Base-by-base conservation (phyloP, 768 basidiomycete genomes). In the Phaeotremella fagi region DNA sequence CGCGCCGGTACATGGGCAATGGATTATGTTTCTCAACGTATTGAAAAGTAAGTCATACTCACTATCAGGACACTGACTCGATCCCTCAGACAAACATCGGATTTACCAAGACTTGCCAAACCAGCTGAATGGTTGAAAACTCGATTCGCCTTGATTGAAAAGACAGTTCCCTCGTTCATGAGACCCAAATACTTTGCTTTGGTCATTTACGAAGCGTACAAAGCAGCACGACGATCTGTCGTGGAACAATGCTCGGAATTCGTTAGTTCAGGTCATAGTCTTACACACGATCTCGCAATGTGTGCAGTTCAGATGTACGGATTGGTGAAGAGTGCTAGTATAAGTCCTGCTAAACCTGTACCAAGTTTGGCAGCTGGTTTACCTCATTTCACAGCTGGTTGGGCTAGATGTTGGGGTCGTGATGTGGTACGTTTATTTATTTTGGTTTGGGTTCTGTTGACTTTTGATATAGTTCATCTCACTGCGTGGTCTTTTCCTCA, bases 381-480 rank as follows among this genome's bases (percentile, higher is more conserved):
- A 25, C 92, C 95, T 4, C 95, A 98, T 75, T 98, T 99, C 70
- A 79, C 88, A 1, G 78, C 86, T 6, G 85, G 85, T 4, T 99
- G 95, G 95, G 92, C 92, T 14, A 81, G 95, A 45, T 90, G 88
- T 70, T 99, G 95, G 95, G 95, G 95, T 2, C 83, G 95, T 20
- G 78, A 78, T 68, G 76, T 77, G 25, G 74, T 74, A 61, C 70
- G 75, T 68, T 59, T 52, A 12, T 48, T 68, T 3, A 50, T 62
- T 23, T 42, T 26, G 43, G 9, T 44, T 25, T 12, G 22, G 36
- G 5, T 18, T 16, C n/a, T 35, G 18, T 37, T n/a, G 16, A 27
- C 16, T 35, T n/a, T 20, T 24, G 0, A 28, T n/a, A 22, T 36
- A 65, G 66, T 95, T 94, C 75, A 95, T 95, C 70, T 94, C 90